Base-by-base conservation (phyloP, 2,329 filamentous ascomycete species). In the Aspergillus carbonarius region DNA sequence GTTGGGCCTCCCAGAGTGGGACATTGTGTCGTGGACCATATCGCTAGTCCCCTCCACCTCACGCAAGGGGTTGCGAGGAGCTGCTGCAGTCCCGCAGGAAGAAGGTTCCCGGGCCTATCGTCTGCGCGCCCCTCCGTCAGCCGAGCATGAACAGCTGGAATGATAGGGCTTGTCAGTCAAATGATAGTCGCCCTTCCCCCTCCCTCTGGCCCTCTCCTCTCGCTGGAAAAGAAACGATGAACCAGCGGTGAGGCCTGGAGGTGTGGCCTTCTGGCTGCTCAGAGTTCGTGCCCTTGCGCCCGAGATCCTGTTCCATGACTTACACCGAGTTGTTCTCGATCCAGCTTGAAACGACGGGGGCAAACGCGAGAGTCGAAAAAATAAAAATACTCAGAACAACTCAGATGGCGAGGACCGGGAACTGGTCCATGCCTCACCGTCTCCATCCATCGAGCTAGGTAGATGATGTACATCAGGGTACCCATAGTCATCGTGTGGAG, bases 71-170 rank as follows among this genome's bases (percentile, higher is more conserved):
- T 65, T 34, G 60, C 23, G 58, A 57, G 51, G 57, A 55, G 57
- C 32, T 56, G 56, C 55, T 55, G 59, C 59, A 64, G 53, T 44
- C 55, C 44, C 55, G 52, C 55, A 57, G 57, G 58, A 65, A 65
- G 61, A 64, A 63, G 60, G 52, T 47, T 65, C 58, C 63, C 63
- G 60, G 61, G 60, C 63, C 63, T 66, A 66, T 66, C 57, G 55
- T 46, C 48, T 56, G 54, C 50, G 18, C 46, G 39, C 44, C 51
- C 46, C 60, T 57, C 57, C 55, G 52, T 62, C 61, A 63, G 61
- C 57, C 57, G 60, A 62, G 55, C 60, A 62, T 58, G 54, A 46
- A 63, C 59, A 63, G 51, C 56, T 63, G 60, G 54, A 57, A 59
- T 54, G 55, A 59, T 60, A 59, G 60, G 56, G 59, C 59, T 57